Base-by-base conservation (phyloP, 148 eudicot genomes). In the Camellia granthamiana region DNA sequence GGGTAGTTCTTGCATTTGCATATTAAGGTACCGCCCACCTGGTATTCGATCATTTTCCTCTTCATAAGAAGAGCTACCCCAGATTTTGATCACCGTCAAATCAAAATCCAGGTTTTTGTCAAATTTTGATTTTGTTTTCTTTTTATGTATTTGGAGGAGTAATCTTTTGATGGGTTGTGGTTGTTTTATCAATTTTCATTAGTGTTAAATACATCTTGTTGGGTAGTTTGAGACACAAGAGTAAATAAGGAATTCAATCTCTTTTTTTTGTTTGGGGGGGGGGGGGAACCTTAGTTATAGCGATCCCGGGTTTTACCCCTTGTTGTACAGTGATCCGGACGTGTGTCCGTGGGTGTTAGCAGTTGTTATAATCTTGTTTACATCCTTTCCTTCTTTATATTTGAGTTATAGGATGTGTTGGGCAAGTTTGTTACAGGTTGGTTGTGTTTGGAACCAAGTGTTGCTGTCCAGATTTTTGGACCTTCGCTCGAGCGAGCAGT, bases 41-140 rank as follows among this genome's bases (percentile, higher is more conserved):
- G 59, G 46, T 30, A 14, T 77, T 77, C 43, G 79, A 64, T 46
- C 54, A 77, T 63, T 46, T 8, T 11, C 74, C 14, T 59, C 66
- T 18, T 54, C 13, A 0, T 1, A 41, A 46, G 66, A 41, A 60
- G 66, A 16, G 63, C 75, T 19, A 56, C 6, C 23, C 70, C 8
- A 51, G 77, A 54, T 74, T 74, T 46, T 14, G 30, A 19, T 72
- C 7, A 16, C 21, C 38, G 10, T 72, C 7, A 16, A 2, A 16
- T 42, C 63, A 74, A 19, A 54, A 41, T 8, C 38, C 38, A 42
- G 66, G 66, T 78, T 7, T 69, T 44, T 58, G 13, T 69, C 55
- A 12, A 38, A 69, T 1, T 78, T 44, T 69, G 11, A 14, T 38
- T 69, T 78, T 9, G 5, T 15, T 78, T 69, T 15, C 5, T 44